Conservation (phyloP, 305 asterid species). For the Solanum hybrid region DNA sequence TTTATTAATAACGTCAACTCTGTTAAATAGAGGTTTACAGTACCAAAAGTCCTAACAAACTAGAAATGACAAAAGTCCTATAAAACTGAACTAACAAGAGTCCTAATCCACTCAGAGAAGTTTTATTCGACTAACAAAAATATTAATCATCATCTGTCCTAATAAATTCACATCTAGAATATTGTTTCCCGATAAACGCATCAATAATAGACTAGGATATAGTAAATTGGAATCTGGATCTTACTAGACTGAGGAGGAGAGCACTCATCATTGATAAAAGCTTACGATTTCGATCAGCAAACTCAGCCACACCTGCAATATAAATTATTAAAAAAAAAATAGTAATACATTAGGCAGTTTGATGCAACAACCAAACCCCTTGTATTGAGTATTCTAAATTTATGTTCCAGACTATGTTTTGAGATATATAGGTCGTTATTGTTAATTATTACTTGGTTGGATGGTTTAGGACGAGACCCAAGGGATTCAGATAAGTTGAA, state of each 20-base stretch:
- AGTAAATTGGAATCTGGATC: slow-evolving; percentile 12
- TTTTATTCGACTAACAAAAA: not conserved
- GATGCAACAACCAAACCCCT: not conserved
- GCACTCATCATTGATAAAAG: slow-evolving; percentile 65
- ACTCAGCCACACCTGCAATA: slow-evolving; percentile 52
- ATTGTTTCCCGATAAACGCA: not conserved
- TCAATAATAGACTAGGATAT: not conserved
- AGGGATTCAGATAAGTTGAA: not conserved
- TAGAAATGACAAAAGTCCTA: not conserved
- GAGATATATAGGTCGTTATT: not conserved
- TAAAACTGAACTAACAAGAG: not conserved
- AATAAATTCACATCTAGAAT: not conserved
- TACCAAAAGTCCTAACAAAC: not conserved
- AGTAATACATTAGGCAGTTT: not conserved
- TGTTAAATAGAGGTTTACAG: not conserved
- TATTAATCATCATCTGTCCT: not conserved
- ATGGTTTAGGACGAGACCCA: not conserved
- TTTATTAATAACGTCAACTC: not conserved
- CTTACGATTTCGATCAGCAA: slow-evolving; percentile 66
- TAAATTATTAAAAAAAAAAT: not conserved
- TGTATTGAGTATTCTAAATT: not conserved
- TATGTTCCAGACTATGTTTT: not conserved
- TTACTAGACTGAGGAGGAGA: slow-evolving; percentile 65
- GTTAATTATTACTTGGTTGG: not conserved
- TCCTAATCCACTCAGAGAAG: not conserved